A percentile compares a stretch with the other conserved stretches of the same genome.
Conservation (phyloP, 768 basidiomycete genomes). For the Coprinopsis sp. region DNA sequence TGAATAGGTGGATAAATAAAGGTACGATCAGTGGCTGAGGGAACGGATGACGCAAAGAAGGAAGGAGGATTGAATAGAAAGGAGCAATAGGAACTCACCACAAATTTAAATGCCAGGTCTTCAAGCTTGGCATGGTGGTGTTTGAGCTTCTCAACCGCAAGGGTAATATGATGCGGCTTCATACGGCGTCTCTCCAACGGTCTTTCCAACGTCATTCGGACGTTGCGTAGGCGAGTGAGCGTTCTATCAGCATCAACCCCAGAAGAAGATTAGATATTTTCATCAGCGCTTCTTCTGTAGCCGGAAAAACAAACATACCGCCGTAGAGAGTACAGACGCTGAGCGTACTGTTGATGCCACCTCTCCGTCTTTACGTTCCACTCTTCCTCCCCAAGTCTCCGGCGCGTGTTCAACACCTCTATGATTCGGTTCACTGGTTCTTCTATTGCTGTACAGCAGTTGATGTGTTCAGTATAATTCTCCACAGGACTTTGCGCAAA, state of each 20-base stretch:
- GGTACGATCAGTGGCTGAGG: background rate
- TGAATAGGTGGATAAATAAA: slow-evolving; percentile 6
- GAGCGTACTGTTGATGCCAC: slow-evolving; percentile 30
- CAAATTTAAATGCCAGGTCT: slow-evolving; percentile 34
- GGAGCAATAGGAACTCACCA: slow-evolving; percentile 19
- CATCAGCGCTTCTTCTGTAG: background rate
- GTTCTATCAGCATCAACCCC: slow-evolving; percentile 20
- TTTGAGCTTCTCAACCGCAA: slow-evolving; percentile 29
- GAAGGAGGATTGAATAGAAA: no score
- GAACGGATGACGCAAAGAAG: no score
- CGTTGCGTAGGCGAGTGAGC: slow-evolving; percentile 23
- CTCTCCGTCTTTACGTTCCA: slow-evolving; percentile 27
- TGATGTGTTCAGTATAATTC: slow-evolving; percentile 25
- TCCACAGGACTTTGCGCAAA: slow-evolving; percentile 17
- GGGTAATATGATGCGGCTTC: slow-evolving; percentile 24
- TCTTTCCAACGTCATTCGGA: slow-evolving; percentile 23
- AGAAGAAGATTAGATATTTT: background rate
- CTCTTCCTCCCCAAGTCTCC: slow-evolving; percentile 27
- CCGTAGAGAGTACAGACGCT: slow-evolving; percentile 29
- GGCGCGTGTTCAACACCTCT: slow-evolving; percentile 20
- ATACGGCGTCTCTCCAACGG: no score
- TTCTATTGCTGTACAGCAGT: slow-evolving; percentile 26
- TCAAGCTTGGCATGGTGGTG: slow-evolving; percentile 36
- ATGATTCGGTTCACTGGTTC: slow-evolving; percentile 21
- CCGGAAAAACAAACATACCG: slow-evolving; percentile 21